Conservation (phyloP, 768 basidiomycete species). For the Phaffia tasmanica region DNA sequence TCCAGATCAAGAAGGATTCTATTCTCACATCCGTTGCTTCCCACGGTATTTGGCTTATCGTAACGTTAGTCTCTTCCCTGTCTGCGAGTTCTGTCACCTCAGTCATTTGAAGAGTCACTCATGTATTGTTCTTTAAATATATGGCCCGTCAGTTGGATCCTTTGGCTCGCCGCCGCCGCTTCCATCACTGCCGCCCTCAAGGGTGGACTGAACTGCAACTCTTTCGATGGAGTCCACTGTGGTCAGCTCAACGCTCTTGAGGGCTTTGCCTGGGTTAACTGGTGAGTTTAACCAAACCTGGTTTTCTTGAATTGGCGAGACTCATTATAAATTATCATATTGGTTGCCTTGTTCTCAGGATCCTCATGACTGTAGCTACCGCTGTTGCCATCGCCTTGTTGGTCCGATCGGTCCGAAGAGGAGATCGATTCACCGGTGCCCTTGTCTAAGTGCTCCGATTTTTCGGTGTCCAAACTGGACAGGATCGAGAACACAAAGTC, state of each 20-base stretch:
- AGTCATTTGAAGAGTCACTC: too few relatives aligned
- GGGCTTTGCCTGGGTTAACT: constrained; percentile 58
- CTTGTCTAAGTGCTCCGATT: constrained; percentile 38
- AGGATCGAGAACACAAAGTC: too few relatives aligned
- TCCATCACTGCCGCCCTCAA: constrained; percentile 56
- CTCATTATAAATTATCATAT: neutral
- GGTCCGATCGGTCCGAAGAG: constrained; percentile 50
- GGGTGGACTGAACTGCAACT: constrained; percentile 59
- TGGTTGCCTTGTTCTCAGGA: constrained; percentile 40
- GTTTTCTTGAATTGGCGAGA: neutral
- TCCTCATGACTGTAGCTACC: constrained; percentile 43
- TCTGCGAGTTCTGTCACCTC: too few relatives aligned
- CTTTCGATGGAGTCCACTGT: constrained; percentile 45
- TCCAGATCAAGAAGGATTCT: constrained; percentile 20
- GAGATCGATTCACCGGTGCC: constrained; percentile 55
- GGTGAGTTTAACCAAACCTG: neutral
- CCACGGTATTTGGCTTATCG: constrained; percentile 44
- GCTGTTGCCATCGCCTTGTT: constrained; percentile 53
- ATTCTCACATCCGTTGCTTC: constrained; percentile 22
- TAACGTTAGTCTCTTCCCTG: constrained; percentile 40
- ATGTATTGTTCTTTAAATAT: too few relatives aligned
- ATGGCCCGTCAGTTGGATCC: constrained; percentile 49
- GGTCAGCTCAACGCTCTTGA: constrained; percentile 64
- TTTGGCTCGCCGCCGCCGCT: constrained; percentile 66
- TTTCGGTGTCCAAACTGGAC: neutral